These are phyloP conservation scores for Hypoxylon sp. DNA, from an alignment of 2,329 filamentous ascomycete species.

Conservation along the genomic window DNA sequence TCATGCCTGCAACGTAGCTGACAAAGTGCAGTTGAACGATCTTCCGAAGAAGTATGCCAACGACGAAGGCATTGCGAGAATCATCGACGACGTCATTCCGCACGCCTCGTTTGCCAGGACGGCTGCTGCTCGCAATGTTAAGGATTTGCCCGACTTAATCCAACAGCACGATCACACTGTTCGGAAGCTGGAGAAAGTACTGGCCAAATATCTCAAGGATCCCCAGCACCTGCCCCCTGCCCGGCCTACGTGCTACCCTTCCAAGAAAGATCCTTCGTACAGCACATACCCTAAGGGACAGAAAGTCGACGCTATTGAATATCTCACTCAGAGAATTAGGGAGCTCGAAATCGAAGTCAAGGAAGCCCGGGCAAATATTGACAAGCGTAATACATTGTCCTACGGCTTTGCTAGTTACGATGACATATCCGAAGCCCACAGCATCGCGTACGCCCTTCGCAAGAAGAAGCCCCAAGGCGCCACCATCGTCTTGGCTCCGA, in stretches of 20 bases:
- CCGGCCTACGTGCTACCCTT: conserved; percentile 82
- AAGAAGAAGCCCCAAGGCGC: conserved; percentile 85
- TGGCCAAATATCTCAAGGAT: conserved; percentile 92
- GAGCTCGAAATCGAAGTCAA: conserved; percentile 86
- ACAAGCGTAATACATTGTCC: conserved; percentile 87
- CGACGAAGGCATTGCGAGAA: conserved; percentile 87
- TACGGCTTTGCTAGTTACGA: conserved; percentile 97
- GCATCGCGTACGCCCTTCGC: conserved; percentile 83
- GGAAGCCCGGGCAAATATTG: conserved; percentile 82
- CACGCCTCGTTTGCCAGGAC: conserved; percentile 64
- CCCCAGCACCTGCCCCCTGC: conserved; percentile 81
- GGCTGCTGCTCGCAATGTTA: conserved; percentile 90
- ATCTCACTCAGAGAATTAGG: conserved; percentile 86
- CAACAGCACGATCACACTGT: conserved; percentile 85
- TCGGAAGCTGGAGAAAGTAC: conserved; percentile 81
- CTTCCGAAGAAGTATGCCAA: conserved; percentile 81
- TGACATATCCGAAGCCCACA: conserved; percentile 87
- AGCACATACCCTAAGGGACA: conserved; percentile 71
- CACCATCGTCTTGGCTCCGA: conserved; percentile 81
- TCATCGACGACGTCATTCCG: conserved; percentile 84
- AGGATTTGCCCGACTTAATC: conserved; percentile 87
- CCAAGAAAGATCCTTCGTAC: conserved; percentile 81
- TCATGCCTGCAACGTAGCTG: neutral
- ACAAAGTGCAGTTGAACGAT: conserved; percentile 78
- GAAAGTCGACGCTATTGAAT: conserved; percentile 94